Evolutionary conservation across 2,329 filamentous ascomycete species (phyloP).

Genomic region (Ceratocystis albifundus): DNA sequence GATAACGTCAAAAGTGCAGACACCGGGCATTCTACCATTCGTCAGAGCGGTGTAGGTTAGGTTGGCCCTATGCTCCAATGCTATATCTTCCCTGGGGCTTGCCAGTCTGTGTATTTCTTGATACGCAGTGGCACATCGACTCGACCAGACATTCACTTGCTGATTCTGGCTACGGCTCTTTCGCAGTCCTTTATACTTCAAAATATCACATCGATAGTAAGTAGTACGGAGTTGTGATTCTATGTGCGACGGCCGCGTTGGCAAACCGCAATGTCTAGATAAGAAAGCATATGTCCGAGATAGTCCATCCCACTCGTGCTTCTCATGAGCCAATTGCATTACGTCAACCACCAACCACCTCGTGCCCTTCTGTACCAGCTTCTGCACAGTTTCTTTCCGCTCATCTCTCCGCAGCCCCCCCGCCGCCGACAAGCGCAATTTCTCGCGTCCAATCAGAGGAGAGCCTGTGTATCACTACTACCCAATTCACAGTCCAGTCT

Average conservation of each 20-base stretch:
- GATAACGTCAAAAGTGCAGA: constrained; percentile 48
- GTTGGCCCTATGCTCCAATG: constrained; percentile 28
- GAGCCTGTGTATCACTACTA: constrained; percentile 35
- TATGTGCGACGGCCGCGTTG: constrained; percentile 10
- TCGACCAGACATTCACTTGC: constrained; percentile 3
- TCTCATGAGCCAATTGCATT: constrained; percentile 37
- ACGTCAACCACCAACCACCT: constrained; percentile 49
- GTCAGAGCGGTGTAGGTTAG: neutral
- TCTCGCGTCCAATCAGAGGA: constrained; percentile 43
- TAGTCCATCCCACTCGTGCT: constrained; percentile 26
- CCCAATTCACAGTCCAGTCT: constrained; percentile 25
- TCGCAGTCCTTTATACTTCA: constrained; percentile 36
- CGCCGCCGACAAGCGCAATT: constrained; percentile 49
- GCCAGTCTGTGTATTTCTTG: neutral
- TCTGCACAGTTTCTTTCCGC: constrained; percentile 40
- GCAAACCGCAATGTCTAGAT: neutral
- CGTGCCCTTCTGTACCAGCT: constrained; percentile 41
- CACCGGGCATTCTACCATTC: constrained; percentile 38
- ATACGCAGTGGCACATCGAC: neutral
- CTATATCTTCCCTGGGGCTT: constrained; percentile 27
- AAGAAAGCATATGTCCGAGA: neutral
- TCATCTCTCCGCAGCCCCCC: constrained; percentile 52
- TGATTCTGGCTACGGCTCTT: constrained; percentile 33
- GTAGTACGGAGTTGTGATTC: constrained; percentile 35
- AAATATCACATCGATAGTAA: constrained; percentile 49